Base-by-base conservation (phyloP, 129 eudicot genomes). In the Silybum marianum region DNA sequence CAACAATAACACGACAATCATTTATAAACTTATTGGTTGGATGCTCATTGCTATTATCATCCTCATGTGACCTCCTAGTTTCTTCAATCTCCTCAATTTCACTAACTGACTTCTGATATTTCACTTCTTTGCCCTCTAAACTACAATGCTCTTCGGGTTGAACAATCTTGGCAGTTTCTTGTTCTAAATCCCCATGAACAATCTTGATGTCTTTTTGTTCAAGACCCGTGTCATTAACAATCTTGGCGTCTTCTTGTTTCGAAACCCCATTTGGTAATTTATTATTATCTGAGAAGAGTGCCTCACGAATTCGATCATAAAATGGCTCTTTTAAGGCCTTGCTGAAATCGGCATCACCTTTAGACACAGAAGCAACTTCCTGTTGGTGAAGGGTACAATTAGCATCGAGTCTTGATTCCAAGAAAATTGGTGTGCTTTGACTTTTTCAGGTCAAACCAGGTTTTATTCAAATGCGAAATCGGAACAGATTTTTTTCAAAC, bases 331-430 rank as follows among this genome's bases (percentile, higher is more conserved):
- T 86, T 71, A 95, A 85, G 38, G 78, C 93, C 90, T 90, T 87
- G 76, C 54, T 74, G 84, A 92, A 90, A 76, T 88, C 88, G 79
- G 39, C 86, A 80, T 89, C 91, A 51, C 94, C 98, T 74, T 87
- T 80, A 34, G 90, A 71, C 65, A 90, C 87, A 1, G 96, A 85
- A 87, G 93, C 93, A 80, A 95, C 97, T 84, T 88, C 87, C 98
- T 95, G 96, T 51, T 26, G 75, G 74, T 24, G 28, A 66, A 67
- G 58, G 71, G 63, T 78, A 58, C 83, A 77, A 70, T 78, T 72
- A 77, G 74, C 69, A 82, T 76, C 66, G n/a, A 70, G 10, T 70
- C 12, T 42, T 58, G 65, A 58, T 58, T 58, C 65, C 65, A 58
- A 58, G 65, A 3, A 67, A 51, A 32, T 12, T 46, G 51, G 6